Evolutionary conservation across 2,329 filamentous ascomycete species (phyloP), one percentile per base, ranked within the genome.

Genomic region (Cladosporium sp.): DNA sequence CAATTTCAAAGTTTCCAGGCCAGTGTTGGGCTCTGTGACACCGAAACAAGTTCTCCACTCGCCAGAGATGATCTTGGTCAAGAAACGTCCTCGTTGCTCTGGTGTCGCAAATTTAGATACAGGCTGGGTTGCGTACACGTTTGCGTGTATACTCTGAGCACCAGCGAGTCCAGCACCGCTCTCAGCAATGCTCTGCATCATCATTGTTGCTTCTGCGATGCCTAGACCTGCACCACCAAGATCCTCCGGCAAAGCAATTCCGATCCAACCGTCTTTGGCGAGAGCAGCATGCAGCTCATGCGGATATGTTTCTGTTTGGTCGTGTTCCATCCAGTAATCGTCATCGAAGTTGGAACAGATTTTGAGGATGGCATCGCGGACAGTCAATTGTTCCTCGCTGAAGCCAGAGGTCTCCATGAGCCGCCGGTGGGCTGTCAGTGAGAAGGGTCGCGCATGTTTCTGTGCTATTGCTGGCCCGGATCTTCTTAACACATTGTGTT

Each of bases 121-220:
- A 1, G 86, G 86, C 74, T 93, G 91, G 0, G 91, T 93, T 2
- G 89, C 90, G 73, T 92, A 92, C 12, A 92, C 88, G 68, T 87
- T 87, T 26, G 84, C 85, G 66, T 87, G 85, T 26, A 87, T 85
- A 1, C 83, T 81, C 68, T 87, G 85, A 0, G 85, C 85, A 0
- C 85, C 85, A 18, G 90, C 90, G 82, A 95, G 92, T 3, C 92
- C 92, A 4, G 92, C 92, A 0, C 92, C 92, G 1, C 87, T 83
- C 66, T 80, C 81, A 26, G 69, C 68, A 41, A 77, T 76, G 2
- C 91, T 91, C 73, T 96, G 92, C 82, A 95, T 85, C 91, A 95
- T 94, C 85, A 94, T 91, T 0, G 89, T 92, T 0, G 92, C 92
- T 75, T 95, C 92, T 0, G 90, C 89, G 41, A 96, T 92, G 10